Conservation (phyloP, 352 stramenopile genomes). For the Globisporangium splendens region DNA sequence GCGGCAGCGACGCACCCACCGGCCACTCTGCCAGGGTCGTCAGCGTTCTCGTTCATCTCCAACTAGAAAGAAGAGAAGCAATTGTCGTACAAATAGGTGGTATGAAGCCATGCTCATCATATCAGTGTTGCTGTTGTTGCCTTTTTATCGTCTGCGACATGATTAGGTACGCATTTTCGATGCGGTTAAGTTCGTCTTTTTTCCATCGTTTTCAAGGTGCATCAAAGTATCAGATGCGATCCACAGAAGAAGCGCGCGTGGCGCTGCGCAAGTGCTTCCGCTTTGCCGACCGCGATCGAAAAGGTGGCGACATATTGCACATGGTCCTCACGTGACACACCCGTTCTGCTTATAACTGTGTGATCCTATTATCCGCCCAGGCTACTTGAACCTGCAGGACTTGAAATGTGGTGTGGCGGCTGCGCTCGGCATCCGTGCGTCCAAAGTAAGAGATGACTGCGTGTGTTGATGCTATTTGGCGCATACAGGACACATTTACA, state of each 20-base stretch:
- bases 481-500: not conserved
- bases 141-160: no score
- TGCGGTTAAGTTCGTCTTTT: no score
- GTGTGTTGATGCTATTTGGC: not conserved
- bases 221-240: not conserved
- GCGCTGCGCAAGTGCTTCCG: conserved; percentile 40
- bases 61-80: conserved; percentile 18
- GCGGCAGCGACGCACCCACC: not conserved
- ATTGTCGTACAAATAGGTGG: no score
- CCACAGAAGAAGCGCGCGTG: not conserved
- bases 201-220: not conserved
- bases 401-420: conserved; percentile 72
- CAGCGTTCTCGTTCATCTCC: conserved; percentile 66
- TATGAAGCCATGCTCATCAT: no score
- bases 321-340: no score
- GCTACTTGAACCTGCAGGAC: conserved; percentile 34
- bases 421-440: conserved; percentile 56
- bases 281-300: conserved; percentile 30
- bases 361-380: conserved; percentile 19
- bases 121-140: no score
- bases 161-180: no score
- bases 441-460: conserved; percentile 26
- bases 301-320: no score
- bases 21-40: conserved; percentile 23
- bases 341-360: no score